phyloP scores from a whole-genome alignment of 129 eudicot species.

The Lactuca sativa region DNA sequence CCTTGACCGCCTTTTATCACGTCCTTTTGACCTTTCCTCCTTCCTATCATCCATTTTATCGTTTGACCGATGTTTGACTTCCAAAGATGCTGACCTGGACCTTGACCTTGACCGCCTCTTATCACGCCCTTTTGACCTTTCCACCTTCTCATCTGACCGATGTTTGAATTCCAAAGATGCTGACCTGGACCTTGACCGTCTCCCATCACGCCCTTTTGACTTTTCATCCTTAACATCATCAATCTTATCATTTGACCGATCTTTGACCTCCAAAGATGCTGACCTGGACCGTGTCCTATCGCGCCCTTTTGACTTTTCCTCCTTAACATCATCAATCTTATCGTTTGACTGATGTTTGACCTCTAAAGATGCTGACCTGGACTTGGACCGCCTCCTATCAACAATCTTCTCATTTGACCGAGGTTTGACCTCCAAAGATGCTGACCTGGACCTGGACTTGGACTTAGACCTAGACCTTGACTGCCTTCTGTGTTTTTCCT shows the following conservation, averaged over 20 bases:
- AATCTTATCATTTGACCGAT: conserved; percentile 45
- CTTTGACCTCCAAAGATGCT: conserved; percentile 58
- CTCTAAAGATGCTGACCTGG: conserved; percentile 56
- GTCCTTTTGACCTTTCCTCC: conserved; percentile 61
- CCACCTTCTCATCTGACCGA: conserved; percentile 48
- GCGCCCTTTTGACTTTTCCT: conserved; percentile 56
- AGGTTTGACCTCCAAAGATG: conserved; percentile 57
- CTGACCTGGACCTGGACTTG: conserved; percentile 56
- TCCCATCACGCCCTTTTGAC: conserved; percentile 55
- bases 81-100: conserved; percentile 50
- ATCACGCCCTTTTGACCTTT: conserved; percentile 54
- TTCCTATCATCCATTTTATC: conserved; percentile 41
- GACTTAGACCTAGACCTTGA: conserved; percentile 58
- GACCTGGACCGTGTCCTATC: conserved; percentile 58
- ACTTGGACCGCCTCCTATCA: conserved; percentile 41
- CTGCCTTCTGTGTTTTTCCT: conserved; percentile 53
- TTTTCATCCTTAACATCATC: conserved; percentile 46
- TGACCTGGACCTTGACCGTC: conserved; percentile 77
- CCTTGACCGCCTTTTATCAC: conserved; percentile 49
- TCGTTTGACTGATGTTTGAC: conserved; percentile 47
- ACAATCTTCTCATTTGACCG: conserved; percentile 47
- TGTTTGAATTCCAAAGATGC: conserved; percentile 59
- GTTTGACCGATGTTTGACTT: conserved; percentile 46
- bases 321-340: conserved; percentile 39
- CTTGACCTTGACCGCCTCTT: conserved; percentile 57